Evolutionary conservation across 73 alveolate genomes (phyloP).

Genomic region (Durusdinium trenchii): DNA sequence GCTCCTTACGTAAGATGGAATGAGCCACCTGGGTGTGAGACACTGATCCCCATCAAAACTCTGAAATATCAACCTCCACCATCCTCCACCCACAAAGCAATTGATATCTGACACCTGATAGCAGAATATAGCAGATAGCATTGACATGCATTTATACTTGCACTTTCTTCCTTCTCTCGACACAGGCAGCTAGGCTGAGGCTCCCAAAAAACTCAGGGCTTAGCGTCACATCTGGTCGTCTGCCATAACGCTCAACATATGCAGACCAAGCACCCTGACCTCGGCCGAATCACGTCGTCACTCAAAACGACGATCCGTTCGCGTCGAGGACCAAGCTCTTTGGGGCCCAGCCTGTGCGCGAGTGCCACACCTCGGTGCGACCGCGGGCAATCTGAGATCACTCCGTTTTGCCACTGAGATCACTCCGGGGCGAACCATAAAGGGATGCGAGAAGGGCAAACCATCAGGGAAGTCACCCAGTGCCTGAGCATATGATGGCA

Average conservation of each 20-base stretch:
- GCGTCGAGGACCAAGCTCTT: neutral
- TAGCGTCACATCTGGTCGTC: conserved; percentile 89
- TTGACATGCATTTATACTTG: neutral
- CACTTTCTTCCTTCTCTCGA: neutral
- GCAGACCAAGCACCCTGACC: conserved; percentile 95
- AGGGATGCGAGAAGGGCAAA: conserved; percentile 60
- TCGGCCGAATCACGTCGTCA: neutral
- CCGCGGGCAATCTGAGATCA: neutral
- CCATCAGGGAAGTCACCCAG: conserved; percentile 86
- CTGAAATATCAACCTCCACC: neutral
- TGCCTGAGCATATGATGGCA: neutral
- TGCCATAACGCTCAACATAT: conserved; percentile 83
- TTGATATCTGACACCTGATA: neutral
- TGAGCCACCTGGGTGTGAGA: conserved; percentile 13
- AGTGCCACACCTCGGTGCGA: conserved; percentile 62
- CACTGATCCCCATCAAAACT: neutral
- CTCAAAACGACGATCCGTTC: neutral
- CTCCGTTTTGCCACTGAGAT: neutral
- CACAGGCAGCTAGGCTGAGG: neutral
- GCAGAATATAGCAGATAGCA: neutral
- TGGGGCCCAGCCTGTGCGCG: conserved; percentile 91
- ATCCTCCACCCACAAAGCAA: neutral
- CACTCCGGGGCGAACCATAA: conserved; percentile 39
- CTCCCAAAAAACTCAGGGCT: neutral
- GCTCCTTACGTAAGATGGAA: conserved; percentile 20